These are phyloP conservation scores for Hymenoscyphus occultus DNA, from an alignment of 2,329 filamentous ascomycete genomes.

Conservation along the genomic window DNA sequence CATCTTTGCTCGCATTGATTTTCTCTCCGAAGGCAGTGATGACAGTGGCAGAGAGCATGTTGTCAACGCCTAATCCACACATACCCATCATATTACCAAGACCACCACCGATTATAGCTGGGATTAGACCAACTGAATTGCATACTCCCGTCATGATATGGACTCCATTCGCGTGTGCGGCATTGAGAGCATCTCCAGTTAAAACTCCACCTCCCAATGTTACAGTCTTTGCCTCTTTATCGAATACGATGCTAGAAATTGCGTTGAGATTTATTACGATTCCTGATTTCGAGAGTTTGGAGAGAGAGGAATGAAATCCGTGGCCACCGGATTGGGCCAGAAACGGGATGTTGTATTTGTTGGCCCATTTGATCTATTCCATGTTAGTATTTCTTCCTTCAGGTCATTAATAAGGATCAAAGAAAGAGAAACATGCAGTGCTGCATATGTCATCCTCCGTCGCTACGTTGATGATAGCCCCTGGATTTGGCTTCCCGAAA, in stretches of 20 bases:
- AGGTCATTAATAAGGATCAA: not conserved
- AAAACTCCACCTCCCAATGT: slow-evolving; percentile 15
- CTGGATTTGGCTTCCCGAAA: slow-evolving; percentile 10
- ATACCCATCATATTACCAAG: not conserved
- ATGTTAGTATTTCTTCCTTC: not conserved
- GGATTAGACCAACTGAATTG: not conserved
- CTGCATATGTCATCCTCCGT: slow-evolving; percentile 10
- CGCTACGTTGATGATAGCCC: slow-evolving; percentile 11
- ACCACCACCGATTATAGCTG: not conserved
- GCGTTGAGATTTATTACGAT: not conserved
- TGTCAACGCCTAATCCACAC: not conserved
- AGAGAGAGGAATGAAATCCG: slow-evolving; percentile 8
- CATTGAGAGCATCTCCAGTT: slow-evolving; percentile 4
- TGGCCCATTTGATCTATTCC: slow-evolving; percentile 17
- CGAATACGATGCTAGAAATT: not conserved
- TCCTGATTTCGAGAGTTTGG: not conserved
- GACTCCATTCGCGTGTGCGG: not conserved
- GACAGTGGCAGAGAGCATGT: not conserved
- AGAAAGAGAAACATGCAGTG: not conserved
- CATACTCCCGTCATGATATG: slow-evolving; percentile 13
- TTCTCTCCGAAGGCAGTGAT: not conserved
- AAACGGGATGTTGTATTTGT: slow-evolving; percentile 13
- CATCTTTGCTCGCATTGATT: not conserved
- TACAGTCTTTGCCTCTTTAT: slow-evolving; percentile 1
- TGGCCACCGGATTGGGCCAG: slow-evolving; percentile 18